Evolutionary conservation across 768 basidiomycete species (phyloP), one percentile per base, ranked within the genome.

Genomic region (Sarcodon sp.): DNA sequence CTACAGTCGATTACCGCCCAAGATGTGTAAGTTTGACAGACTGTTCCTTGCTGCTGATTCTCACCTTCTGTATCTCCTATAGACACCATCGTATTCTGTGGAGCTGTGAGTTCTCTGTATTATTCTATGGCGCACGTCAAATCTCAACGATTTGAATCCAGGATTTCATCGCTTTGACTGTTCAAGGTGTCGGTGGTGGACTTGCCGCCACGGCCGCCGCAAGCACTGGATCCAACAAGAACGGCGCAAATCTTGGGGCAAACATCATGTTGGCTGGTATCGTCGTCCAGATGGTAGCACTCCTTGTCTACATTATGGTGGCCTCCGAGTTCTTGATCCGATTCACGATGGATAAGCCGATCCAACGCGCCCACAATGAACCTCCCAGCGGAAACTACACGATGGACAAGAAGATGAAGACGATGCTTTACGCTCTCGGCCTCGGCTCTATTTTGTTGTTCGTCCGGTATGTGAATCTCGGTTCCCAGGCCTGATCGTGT

Each of bases 221-320:
- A 27, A 27, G 21, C 21, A 27, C 21, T 3, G 21, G 21, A 27
- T n/a, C 21, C 4, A 51, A 53, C 10, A 47, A 52, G 18, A 46
- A 50, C 8, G 49, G 54, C 41, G 35, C 56, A 0, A 43, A 47
- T 1, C 35, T 47, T 9, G 56, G 44, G 6, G 50, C 12, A 15
- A 33, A 43, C 31, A 9, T 36, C 46, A 45, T 36, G 9, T 47
- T 46, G 43, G 76, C 63, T 1, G 83, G 81, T 44, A 82, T 85
- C 51, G 64, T 66, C 13, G 71, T 83, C 55, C 80, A 84, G 55
- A 60, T 80, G 48, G 71, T 66, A 32, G 67, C 70, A 15, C 66
- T 77, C 47, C 54, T 60, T 6, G 50, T 67, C 21, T 76, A 69
- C 60, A 60, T 64, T 44, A 33, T 63, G 10, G 62, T 70, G 46